Evolutionary conservation across 108 stramenopile species (phyloP).

Genomic region (Cylindrotheca fusiformis): DNA sequence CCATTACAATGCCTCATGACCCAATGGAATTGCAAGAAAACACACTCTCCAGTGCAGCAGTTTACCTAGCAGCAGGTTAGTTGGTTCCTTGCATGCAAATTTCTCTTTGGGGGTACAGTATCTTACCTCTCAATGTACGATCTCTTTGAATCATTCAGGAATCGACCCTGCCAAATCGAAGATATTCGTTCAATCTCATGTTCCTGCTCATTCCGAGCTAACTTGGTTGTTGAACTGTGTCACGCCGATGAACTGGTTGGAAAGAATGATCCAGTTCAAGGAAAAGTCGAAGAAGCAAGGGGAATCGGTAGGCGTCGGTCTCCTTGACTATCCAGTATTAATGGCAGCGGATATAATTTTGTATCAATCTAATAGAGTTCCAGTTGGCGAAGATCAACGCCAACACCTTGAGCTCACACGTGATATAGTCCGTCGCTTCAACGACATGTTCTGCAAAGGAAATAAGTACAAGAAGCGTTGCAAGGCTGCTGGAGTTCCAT

Average conservation of each 20-base stretch:
- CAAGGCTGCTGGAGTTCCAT: slow-evolving; percentile 78
- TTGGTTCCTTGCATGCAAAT: neutral
- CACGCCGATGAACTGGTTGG: slow-evolving; percentile 98
- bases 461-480: slow-evolving; percentile 81
- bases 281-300: slow-evolving; percentile 93
- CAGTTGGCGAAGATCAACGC: slow-evolving; percentile 98
- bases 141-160: slow-evolving; percentile 39
- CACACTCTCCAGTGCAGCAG: slow-evolving; percentile 76
- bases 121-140: slow-evolving; percentile 4
- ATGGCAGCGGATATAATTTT: slow-evolving; percentile 99
- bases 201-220: slow-evolving; percentile 95
- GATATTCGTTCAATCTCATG: slow-evolving; percentile 96
- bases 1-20: slow-evolving; percentile 98
- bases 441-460: slow-evolving; percentile 92
- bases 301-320: slow-evolving; percentile 89
- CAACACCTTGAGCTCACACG: slow-evolving; percentile 99
- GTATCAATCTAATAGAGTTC: slow-evolving; percentile 96
- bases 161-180: slow-evolving; percentile 87
- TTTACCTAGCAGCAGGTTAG: slow-evolving; percentile 90
- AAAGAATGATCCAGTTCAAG: slow-evolving; percentile 99
- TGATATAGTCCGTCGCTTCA: slow-evolving; percentile 95
- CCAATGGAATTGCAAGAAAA: slow-evolving; percentile 81
- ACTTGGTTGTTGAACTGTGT: slow-evolving; percentile 97
- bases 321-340: slow-evolving; percentile 96
- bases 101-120: neutral